phyloP scores from a whole-genome alignment of 1,284 basidiomycete genomes.

The Puccinia coronata region DNA sequence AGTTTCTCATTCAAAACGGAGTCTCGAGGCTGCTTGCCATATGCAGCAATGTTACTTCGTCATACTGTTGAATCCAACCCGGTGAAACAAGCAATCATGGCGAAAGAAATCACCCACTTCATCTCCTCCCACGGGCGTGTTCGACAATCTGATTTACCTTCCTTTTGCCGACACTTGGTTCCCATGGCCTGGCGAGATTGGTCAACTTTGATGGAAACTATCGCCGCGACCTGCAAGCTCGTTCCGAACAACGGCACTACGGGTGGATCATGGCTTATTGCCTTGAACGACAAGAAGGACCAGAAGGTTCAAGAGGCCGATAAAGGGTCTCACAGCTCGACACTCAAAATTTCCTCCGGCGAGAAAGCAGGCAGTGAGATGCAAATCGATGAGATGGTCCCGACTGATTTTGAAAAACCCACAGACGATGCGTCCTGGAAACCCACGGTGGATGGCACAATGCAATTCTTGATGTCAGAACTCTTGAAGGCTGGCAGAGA shows the following conservation, averaged over 20 bases:
- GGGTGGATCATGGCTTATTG: slow-evolving; percentile 61
- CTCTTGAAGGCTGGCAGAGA: no score
- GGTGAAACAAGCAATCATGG: slow-evolving; percentile 74
- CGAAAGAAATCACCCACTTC: slow-evolving; percentile 69
- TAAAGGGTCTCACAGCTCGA: not conserved
- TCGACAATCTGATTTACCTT: slow-evolving; percentile 70
- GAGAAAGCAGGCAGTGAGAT: no score
- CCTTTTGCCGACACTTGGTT: no score
- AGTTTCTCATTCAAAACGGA: slow-evolving; percentile 49
- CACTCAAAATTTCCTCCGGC: no score
- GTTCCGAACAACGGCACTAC: slow-evolving; percentile 67
- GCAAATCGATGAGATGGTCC: slow-evolving; percentile 50
- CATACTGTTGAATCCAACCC: no score
- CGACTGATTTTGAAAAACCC: slow-evolving; percentile 53
- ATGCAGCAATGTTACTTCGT: slow-evolving; percentile 82
- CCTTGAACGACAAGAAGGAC: slow-evolving; percentile 46
- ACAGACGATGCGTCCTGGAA: slow-evolving; percentile 25
- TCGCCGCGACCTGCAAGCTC: no score
- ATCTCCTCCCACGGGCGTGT: slow-evolving; percentile 65
- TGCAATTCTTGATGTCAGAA: no score
- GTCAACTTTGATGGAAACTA: slow-evolving; percentile 72
- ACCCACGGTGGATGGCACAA: no score
- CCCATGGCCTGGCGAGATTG: no score
- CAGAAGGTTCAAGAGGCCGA: not conserved
- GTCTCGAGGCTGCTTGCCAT: slow-evolving; percentile 70